Base-by-base conservation (phyloP, 2,329 filamentous ascomycete species). In the Parascedosporium putredinis region DNA sequence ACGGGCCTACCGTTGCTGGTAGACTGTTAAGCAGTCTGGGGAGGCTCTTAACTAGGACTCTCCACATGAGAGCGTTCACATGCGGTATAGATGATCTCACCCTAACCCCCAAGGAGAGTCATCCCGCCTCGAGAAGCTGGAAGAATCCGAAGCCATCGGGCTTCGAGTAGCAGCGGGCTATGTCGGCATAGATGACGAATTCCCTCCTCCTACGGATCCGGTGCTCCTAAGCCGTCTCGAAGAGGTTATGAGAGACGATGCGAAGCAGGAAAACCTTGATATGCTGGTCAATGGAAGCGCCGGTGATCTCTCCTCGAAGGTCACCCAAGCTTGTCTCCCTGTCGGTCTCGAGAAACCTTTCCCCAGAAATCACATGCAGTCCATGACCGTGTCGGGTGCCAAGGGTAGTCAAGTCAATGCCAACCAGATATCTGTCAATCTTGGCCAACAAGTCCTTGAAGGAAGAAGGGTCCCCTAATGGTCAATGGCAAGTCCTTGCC, bases 341-440 rank as follows among this genome's bases (percentile, higher is more conserved):
- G 68, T 72, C 18, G 88, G 87, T 38, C 78, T 98, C 24, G 82
- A 87, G 59, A 98, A 97, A 68, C 80, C 86, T 6, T 98, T 98
- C 67, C 93, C 93, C 1, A 85, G 84, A 62, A 98, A 98, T 62
- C 91, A 97, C 68, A 98, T 98, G 91, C 93, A 98, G 73, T 82
- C 87, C 56, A 98, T 98, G 93, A 98, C 93, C 20, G 86, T 84
- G 12, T 96, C 93, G 51, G 93, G 93, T 65, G 93, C 93, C 47
- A 98, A 98, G 70, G 93, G 93, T 63, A 86, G 81, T 50, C 74
- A 79, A 59, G 93, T 98, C 67, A 98, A 98, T 63, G 93, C 93
- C 47, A 96, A 95, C 60, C 80, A 96, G 53, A 98, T 98, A 65
- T 97, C 91, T 23, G 97, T 91, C 67, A 96, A 98, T 62, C 77